Percentiles rank a stretch among this genome's conserved stretches.
Evolutionary conservation across 306 rosid genomes (phyloP).

Genomic region (Vicia sativa): DNA sequence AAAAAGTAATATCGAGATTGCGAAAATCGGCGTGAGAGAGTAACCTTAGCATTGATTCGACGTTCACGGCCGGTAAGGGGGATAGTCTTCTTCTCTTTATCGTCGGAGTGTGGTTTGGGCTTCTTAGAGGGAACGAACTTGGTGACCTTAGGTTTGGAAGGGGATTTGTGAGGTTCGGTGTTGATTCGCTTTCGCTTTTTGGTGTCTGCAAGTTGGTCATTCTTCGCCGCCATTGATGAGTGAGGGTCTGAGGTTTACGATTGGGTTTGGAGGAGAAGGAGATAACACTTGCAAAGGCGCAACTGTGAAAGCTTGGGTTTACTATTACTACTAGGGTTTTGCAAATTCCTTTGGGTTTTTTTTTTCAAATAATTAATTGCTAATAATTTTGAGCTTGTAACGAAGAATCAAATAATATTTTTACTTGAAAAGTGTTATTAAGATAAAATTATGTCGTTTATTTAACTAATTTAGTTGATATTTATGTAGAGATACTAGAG

Average conservation of each 20-base stretch:
- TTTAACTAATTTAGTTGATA: too few species aligned
- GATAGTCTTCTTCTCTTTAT: slow-evolving; percentile 44
- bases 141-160: slow-evolving; percentile 58
- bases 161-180: slow-evolving; percentile 38
- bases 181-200: slow-evolving; percentile 66
- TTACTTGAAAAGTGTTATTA: too few species aligned
- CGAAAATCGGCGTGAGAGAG: background rate
- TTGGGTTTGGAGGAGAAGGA: background rate
- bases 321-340: slow-evolving; percentile 40
- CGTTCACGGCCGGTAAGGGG: slow-evolving; percentile 67
- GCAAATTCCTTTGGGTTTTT: background rate
- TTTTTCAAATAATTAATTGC: background rate
- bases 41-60: slow-evolving; percentile 75
- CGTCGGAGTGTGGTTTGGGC: slow-evolving; percentile 34
- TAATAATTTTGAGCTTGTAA: too few species aligned
- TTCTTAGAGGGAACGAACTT: slow-evolving; percentile 52
- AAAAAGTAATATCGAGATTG: slow-evolving; percentile 14
- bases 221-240: slow-evolving; percentile 72
- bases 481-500: too few species aligned
- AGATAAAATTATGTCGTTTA: too few species aligned
- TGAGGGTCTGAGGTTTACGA: slow-evolving; percentile 5
- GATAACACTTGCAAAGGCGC: background rate
- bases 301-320: background rate
- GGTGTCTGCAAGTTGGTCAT: slow-evolving; percentile 34
- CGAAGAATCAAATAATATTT: too few species aligned